Conservation (phyloP, 2,329 filamentous ascomycete genomes). For the Talaromyces islandicus region DNA sequence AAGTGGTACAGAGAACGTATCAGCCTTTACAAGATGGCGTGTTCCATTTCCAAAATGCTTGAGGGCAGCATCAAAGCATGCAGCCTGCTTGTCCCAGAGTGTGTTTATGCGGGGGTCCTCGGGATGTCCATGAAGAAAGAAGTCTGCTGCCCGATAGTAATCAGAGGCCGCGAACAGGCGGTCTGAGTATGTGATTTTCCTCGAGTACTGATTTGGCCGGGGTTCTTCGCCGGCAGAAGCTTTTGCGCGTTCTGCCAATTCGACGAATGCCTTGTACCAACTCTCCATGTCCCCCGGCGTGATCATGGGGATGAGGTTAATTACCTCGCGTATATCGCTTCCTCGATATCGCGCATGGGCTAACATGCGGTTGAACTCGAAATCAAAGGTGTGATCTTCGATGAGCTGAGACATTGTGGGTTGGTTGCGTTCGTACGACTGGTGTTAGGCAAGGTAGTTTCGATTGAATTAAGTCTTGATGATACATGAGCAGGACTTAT, state of each 20-base stretch:
- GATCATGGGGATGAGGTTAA: conserved; percentile 32
- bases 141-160: conserved; percentile 29
- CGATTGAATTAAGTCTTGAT: no score
- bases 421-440: not conserved
- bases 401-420: not conserved
- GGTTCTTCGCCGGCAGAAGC: conserved; percentile 14
- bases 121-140: conserved; percentile 34
- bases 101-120: conserved; percentile 33
- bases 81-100: conserved; percentile 1
- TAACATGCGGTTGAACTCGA: conserved; percentile 38
- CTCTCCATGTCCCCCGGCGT: conserved; percentile 30
- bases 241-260: conserved; percentile 1
- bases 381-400: conserved; percentile 28
- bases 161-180: conserved; percentile 34
- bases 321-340: conserved; percentile 33
- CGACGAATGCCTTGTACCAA: conserved; percentile 35
- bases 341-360: conserved; percentile 29
- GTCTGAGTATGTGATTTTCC: conserved; percentile 13
- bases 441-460: not conserved
- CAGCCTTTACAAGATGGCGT: conserved; percentile 14
- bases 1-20: conserved; percentile 23
- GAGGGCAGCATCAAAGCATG: conserved; percentile 1
- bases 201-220: conserved; percentile 17
- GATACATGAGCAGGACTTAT: no score
- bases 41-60: not conserved